Base-by-base conservation (phyloP, 2,329 filamentous ascomycete species). In the Trichophyton mentagrophytes region DNA sequence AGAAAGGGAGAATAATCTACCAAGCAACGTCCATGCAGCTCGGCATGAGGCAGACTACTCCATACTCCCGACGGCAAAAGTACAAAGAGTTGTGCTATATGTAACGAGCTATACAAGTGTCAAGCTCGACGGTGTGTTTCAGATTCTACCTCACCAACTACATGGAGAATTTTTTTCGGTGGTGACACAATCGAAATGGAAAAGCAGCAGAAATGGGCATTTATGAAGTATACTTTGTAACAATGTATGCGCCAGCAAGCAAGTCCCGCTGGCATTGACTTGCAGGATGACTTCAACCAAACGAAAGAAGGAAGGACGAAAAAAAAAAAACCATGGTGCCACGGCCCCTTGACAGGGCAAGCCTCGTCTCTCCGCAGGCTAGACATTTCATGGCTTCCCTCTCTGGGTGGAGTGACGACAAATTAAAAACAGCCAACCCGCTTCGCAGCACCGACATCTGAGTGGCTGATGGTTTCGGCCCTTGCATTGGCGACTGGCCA, bases 381-480 rank as follows among this genome's bases (percentile, higher is more conserved):
- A 25, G 9, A n/a, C 3, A 2, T 53, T 27, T 8, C 22, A 22
- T 3, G 22, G 7, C 33, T 27, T n/a, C 13, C 8, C 33, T 38
- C 33, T 38, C 33, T 38, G 7, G n/a, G 49, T 53, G 49, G 49
- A 53, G 49, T 13, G 27, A 8, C 25, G 13, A 11, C 49, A 15
- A 30, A 27, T 27, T 27, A 7, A n/a, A n/a, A 53, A 22, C 49
- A 17, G 17, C 46, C 15, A 5, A 53, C 49, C 49, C 49, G 17
- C 49, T 53, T n/a, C 3, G 11, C 13, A 15, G 49, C 15, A 30
- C 49, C 30, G 25, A 17, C 27, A 15, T 33, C 27, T 53, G 13
- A 53, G 49, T 53, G 49, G 49, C 49, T 53, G 49, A 30, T 53
- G 49, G 13, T 53, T 30, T n/a, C 22, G 49, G 49, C 49, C 49